phyloP scores from a whole-genome alignment of 306 rosid species.

The Amphicarpaea edgeworthii region DNA sequence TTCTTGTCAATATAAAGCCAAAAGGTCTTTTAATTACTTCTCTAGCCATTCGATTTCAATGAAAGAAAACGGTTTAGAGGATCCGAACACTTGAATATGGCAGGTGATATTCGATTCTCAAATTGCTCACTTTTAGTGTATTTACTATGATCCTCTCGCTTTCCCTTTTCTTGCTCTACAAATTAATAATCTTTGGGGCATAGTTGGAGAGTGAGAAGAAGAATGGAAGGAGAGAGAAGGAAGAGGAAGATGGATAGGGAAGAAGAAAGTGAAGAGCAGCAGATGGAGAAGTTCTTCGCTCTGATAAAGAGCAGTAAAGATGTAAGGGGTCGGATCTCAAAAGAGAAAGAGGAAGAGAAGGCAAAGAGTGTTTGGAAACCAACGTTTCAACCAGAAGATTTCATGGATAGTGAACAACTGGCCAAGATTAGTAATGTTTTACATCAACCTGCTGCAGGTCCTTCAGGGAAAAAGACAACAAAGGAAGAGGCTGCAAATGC shows the following conservation, averaged over 20 bases:
- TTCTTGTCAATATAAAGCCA: no score
- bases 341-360: slow-evolving; percentile 44
- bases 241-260: slow-evolving; percentile 58
- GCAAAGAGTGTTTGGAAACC: slow-evolving; percentile 64
- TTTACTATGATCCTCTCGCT: no score
- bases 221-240: slow-evolving; percentile 62
- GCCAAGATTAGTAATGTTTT: neutral
- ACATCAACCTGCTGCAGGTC: neutral
- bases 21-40: no score
- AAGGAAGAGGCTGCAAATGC: neutral
- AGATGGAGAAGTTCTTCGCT: slow-evolving; percentile 71
- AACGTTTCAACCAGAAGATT: slow-evolving; percentile 68
- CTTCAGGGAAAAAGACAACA: slow-evolving; percentile 35
- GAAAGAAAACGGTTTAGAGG: no score
- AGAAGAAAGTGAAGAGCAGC: slow-evolving; percentile 56
- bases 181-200: no score
- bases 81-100: no score
- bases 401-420: slow-evolving; percentile 45
- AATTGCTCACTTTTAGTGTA: no score
- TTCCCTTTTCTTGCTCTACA: no score
- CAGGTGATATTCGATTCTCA: no score
- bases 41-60: no score
- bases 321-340: slow-evolving; percentile 43
- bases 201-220: neutral
- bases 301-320: slow-evolving; percentile 66